phyloP scores from a whole-genome alignment of 106 monocot genomes.

The Iris macrosiphon region DNA sequence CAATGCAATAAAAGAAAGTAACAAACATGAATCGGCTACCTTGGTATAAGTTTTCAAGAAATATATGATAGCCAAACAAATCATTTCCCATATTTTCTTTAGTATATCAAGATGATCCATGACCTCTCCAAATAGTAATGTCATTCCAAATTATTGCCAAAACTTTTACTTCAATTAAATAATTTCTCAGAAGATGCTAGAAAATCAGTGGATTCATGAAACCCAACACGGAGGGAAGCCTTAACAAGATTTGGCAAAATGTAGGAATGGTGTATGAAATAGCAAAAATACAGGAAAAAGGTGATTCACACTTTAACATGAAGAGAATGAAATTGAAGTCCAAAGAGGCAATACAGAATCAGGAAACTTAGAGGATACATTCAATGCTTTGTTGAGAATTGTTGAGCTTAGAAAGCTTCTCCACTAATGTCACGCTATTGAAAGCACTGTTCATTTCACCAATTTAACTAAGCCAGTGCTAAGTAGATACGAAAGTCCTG shows the following conservation, averaged over 20 bases:
- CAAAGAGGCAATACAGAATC: neutral
- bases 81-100: neutral
- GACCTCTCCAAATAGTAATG: neutral
- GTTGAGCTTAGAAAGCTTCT: conserved; percentile 55
- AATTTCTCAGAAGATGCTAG: neutral
- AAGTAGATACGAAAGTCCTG: conserved; percentile 13
- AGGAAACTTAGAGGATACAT: conserved; percentile 39
- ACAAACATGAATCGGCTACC: no score
- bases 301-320: no score
- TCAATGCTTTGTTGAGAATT: conserved; percentile 58
- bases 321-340: neutral
- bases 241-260: no score
- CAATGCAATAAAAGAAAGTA: no score
- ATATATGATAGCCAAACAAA: neutral
- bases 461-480: conserved; percentile 2
- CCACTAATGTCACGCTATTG: conserved; percentile 31
- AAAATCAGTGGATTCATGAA: neutral
- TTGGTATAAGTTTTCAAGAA: neutral
- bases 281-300: no score
- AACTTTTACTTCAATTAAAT: neutral
- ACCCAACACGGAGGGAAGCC: no score
- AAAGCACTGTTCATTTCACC: conserved; percentile 27
- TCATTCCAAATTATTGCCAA: neutral
- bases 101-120: neutral
- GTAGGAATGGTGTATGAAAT: no score